phyloP scores from a whole-genome alignment of 139 green algal species.

The Coelastrella sp. region DNA sequence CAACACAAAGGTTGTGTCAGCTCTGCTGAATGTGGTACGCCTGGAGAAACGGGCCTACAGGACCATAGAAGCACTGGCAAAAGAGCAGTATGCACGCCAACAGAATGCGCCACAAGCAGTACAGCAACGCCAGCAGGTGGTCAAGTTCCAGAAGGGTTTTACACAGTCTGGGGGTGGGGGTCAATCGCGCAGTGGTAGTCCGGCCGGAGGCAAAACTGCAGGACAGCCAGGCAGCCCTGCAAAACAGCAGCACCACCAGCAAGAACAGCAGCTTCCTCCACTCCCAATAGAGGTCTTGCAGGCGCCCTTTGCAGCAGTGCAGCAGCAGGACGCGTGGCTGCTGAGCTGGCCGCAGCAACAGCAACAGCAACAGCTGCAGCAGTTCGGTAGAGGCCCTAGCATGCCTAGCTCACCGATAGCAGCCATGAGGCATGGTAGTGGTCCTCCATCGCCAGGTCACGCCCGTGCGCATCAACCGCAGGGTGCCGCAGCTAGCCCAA shows the following conservation, averaged over 20 bases:
- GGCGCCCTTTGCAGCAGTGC: not conserved
- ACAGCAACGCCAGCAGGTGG: slow-evolving; percentile 28
- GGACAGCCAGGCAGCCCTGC: not conserved
- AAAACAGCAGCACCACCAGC: not conserved
- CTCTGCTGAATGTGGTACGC: not conserved
- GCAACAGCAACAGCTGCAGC: not conserved
- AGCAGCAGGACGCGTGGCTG: not conserved
- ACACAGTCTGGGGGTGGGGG: not conserved
- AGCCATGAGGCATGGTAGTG: not conserved
- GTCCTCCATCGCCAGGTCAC: too few species aligned
- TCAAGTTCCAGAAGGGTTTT: not conserved
- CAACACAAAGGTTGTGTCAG: not conserved
- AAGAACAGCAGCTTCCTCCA: not conserved
- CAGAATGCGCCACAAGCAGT: not conserved
- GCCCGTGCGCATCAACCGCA: too few species aligned
- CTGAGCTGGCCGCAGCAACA: not conserved
- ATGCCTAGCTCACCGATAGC: not conserved
- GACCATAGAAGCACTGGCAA: not conserved
- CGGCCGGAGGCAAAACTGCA: not conserved
- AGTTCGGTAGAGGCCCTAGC: not conserved
- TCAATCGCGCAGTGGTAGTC: not conserved
- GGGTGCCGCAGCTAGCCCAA: not conserved
- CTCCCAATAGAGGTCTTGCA: not conserved
- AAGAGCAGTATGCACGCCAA: not conserved
- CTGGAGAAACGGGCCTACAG: slow-evolving; percentile 19